These are phyloP conservation scores for Podospora pseudoanserina DNA, from an alignment of 495 filamentous ascomycete species.

Conservation along the genomic window DNA sequence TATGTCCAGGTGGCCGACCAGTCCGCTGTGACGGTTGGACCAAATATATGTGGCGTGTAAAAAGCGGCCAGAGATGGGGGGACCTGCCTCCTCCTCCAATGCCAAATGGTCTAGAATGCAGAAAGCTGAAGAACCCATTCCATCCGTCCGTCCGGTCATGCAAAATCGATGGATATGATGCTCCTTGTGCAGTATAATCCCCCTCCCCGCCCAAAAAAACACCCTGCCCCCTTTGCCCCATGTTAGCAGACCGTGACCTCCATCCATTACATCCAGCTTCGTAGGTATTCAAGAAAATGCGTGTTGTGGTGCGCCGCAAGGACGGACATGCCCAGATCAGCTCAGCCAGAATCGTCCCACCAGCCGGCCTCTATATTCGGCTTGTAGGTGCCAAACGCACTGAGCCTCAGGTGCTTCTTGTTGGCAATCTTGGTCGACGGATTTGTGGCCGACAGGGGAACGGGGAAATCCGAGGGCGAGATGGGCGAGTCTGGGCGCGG, in stretches of 20 bases:
- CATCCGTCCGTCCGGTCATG: neutral
- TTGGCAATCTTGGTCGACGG: constrained; percentile 19
- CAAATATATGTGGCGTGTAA: neutral
- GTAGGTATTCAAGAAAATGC: neutral
- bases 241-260: neutral
- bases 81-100: neutral
- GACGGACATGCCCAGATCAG: constrained; percentile 20
- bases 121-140: neutral
- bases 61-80: neutral
- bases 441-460: constrained; percentile 30
- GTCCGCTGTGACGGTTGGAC: neutral
- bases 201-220: neutral
- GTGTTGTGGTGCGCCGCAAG: neutral
- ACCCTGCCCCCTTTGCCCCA: neutral
- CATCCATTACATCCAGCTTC: neutral
- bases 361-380: constrained; percentile 37
- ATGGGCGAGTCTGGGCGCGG: constrained; percentile 39
- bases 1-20: neutral
- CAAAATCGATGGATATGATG: neutral
- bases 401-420: constrained; percentile 45
- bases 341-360: constrained; percentile 44
- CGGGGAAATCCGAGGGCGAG: constrained; percentile 28
- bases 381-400: constrained; percentile 41
- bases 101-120: neutral
- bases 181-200: neutral